Conservation (phyloP, 2,329 filamentous ascomycete genomes). For the Alternaria tenuissima region DNA sequence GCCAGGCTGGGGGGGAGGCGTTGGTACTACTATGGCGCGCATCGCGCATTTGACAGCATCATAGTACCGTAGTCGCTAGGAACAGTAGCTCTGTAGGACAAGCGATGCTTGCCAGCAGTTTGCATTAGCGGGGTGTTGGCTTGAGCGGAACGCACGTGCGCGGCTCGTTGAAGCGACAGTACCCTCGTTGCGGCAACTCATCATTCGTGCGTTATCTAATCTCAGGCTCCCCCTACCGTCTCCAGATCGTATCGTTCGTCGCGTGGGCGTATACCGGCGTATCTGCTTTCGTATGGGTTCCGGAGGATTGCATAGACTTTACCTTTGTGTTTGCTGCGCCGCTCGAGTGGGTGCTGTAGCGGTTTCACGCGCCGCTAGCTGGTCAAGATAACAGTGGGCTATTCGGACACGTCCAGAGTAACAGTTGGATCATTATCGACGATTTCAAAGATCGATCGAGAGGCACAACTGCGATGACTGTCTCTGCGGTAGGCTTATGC, state of each 20-base stretch:
- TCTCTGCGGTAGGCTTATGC: neutral
- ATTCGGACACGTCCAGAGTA: slow-evolving; percentile 3
- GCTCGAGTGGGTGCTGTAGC: slow-evolving; percentile 1
- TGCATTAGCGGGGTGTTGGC: slow-evolving; percentile 20
- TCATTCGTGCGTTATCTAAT: slow-evolving; percentile 23
- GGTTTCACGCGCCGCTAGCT: slow-evolving; percentile 10
- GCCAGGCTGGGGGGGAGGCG: neutral
- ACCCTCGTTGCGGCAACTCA: slow-evolving; percentile 8
- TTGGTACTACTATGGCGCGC: slow-evolving; percentile 7
- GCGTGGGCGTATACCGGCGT: neutral
- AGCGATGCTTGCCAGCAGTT: slow-evolving; percentile 14
- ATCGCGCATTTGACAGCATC: slow-evolving; percentile 9
- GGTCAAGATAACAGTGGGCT: slow-evolving; percentile 1
- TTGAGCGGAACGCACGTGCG: slow-evolving; percentile 15
- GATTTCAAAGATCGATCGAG: neutral
- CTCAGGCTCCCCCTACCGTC: neutral
- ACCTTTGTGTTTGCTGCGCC: slow-evolving; percentile 6
- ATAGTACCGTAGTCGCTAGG: slow-evolving; percentile 1
- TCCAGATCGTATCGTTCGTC: slow-evolving; percentile 6
- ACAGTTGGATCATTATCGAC: neutral
- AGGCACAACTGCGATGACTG: neutral
- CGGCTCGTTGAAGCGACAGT: slow-evolving; percentile 1
- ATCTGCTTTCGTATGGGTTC: slow-evolving; percentile 4
- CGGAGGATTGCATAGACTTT: slow-evolving; percentile 1
- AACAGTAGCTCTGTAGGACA: slow-evolving; percentile 2